These are phyloP conservation scores for Thuja plicata DNA, from an alignment of 83 land plant genomes.

Conservation along the genomic window DNA sequence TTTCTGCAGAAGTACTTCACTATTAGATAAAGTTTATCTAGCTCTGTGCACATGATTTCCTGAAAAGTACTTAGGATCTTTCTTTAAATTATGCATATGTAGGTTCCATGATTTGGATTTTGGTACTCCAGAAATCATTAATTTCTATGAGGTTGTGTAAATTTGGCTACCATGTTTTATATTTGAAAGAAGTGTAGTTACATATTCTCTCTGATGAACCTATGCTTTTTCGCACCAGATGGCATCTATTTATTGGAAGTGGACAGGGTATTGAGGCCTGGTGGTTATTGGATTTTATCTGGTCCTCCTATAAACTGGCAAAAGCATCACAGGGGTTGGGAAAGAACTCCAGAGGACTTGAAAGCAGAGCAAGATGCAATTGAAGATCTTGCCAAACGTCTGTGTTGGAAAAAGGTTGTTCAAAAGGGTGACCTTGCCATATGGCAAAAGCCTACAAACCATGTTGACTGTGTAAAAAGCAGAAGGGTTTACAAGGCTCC, in stretches of 20 bases:
- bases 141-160: not conserved
- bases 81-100: not conserved
- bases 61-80: not conserved
- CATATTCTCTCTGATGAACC: not conserved
- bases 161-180: not conserved
- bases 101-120: not conserved
- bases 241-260: conserved; percentile 83
- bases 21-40: not conserved
- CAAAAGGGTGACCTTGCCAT: conserved; percentile 68
- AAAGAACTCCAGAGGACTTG: conserved; percentile 59
- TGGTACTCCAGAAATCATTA: not conserved
- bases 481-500: conserved; percentile 37
- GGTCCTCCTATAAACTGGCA: conserved; percentile 89
- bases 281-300: conserved; percentile 89
- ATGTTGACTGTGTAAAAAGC: conserved; percentile 46
- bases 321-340: conserved; percentile 72
- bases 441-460: conserved; percentile 81
- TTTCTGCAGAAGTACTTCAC: not conserved
- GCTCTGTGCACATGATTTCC: not conserved
- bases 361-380: conserved; percentile 61
- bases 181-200: not conserved
- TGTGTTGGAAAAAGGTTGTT: conserved; percentile 74
- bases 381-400: conserved; percentile 58
- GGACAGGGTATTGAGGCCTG: conserved; percentile 83
- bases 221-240: conserved; percentile 41